Evolutionary conservation across 1,284 basidiomycete species (phyloP), one percentile per base, ranked within the genome.

Genomic region (Ceratobasidium papillatum): DNA sequence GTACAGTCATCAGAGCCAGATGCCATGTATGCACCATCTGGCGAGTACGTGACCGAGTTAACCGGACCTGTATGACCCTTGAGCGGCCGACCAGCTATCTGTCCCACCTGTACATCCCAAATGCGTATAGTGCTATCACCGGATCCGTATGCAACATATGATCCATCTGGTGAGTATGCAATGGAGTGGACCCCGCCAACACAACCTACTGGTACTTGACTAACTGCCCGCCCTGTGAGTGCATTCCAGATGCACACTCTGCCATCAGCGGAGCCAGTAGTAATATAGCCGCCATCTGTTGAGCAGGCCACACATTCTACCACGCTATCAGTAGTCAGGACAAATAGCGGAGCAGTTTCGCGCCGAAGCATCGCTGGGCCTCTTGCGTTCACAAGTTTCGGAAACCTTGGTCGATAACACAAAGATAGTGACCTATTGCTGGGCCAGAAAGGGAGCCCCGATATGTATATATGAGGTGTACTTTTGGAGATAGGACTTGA

Each of bases 71-170:
- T 62, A 38, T 76, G 75, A 1, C 51, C 62, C 17, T 63, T 62
- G 14, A 74, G 27, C 11, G 36, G 63, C n/a, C 27, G 43, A 25
- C 51, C 54, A 25, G 76, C 47, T 45, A 61, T 52, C 8, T 27
- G 73, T 19, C 82, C 82, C 7, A 77, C 78, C 38, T 80, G 79
- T 12, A 80, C 78, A 76, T 82, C 80, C 82, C 82, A 83, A 49
- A 83, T 80, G 27, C 81, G 54, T 34, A 75, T 32, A 3, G 56
- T 76, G 1, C 58, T 64, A 34, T 75, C 74, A 9, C 19, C 25
- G 27, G 49, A 75, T 17, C 76, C 65, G 17, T 43, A 64, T 7
- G 43, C 51, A n/a, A 76, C 56, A 4, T 38, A 45, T 12, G 17
- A 11, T 8, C 73, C 62, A 49, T 58, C 62, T 12, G 68, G 74